Percentiles rank a stretch among this genome's conserved stretches.
Evolutionary conservation across 495 filamentous ascomycete genomes (phyloP).

Genomic region (Massariosphaeria phaeospora): DNA sequence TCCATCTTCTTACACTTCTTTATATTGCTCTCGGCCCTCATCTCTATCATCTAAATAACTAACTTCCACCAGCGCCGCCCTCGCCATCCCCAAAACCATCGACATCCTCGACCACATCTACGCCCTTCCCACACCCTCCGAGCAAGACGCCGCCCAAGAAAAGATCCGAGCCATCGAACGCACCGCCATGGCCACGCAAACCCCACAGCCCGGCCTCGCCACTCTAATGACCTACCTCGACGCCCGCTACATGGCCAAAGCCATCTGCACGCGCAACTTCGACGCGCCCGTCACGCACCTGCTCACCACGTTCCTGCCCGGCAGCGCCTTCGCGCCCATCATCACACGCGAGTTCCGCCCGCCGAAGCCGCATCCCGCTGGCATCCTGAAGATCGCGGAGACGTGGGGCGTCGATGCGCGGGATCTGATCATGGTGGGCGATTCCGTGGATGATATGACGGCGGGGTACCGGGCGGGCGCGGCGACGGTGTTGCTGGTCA

Average conservation of each 20-base stretch:
- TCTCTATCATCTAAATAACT: too few species aligned
- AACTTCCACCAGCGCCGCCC: slow-evolving; percentile 44
- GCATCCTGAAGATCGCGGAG: slow-evolving; percentile 75
- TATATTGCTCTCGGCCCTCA: neutral
- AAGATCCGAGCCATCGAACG: slow-evolving; percentile 75
- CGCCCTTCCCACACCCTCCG: slow-evolving; percentile 57
- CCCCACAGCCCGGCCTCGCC: slow-evolving; percentile 71
- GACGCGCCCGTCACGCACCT: slow-evolving; percentile 69
- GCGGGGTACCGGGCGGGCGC: slow-evolving; percentile 80
- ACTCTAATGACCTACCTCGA: slow-evolving; percentile 77
- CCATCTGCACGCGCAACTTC: slow-evolving; percentile 92
- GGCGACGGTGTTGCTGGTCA: slow-evolving; percentile 80
- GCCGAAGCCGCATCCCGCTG: slow-evolving; percentile 86
- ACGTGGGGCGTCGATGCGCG: slow-evolving; percentile 4
- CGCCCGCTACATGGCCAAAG: slow-evolving; percentile 59
- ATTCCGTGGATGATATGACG: slow-evolving; percentile 91
- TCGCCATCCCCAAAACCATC: slow-evolving; percentile 59
- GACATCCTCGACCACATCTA: slow-evolving; percentile 91
- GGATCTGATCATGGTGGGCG: slow-evolving; percentile 64
- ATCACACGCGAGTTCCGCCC: slow-evolving; percentile 78
- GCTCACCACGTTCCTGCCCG: slow-evolving; percentile 64
- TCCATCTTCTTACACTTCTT: neutral
- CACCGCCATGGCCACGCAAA: slow-evolving; percentile 69
- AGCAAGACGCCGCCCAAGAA: slow-evolving; percentile 60
- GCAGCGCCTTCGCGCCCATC: slow-evolving; percentile 68